Base-by-base conservation (phyloP, 352 stramenopile species). In the Globisporangium yorkense region DNA sequence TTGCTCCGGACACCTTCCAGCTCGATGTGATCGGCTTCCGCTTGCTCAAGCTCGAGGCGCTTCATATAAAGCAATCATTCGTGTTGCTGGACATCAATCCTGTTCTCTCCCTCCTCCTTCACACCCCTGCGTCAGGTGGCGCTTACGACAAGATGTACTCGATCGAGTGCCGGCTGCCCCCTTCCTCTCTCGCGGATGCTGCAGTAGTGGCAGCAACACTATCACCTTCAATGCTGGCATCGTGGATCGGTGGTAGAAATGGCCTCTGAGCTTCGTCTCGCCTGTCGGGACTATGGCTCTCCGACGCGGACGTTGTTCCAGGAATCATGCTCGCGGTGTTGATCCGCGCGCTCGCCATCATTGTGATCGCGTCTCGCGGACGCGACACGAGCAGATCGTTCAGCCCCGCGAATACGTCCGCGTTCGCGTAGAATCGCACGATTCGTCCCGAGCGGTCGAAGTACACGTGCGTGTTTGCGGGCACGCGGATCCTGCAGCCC, bases 281-380 rank as follows among this genome's bases (percentile, higher is more conserved):
- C 31, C 31, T 27, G 24, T 27, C 24, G 24, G 24, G 24, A 27
- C 31, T 35, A 0, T 35, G 35, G 35, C 7, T 9, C 8, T 15
- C 43, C 5, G n/a, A 21, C 7, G 16, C 43, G 10, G 15, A 7
- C 6, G 2, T 7, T 20, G 43, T 5, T 2, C 37, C 33, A 1
- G 54, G 54, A 20, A 52, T 59, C 54, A 52, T 52, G 10, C 54
- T 46, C 4, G 54, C 54, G 29, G 21, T 31, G 43, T 52, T 51
- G 43, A 59, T 59, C 12, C 35, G 43, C 40, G 46, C 56, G 15
- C 39, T 40, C 12, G 56, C 35, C 56, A 61, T 55, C 56, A 61
- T 55, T 3, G n/a, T 61, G 47, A 55, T n/a, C 21, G 27, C 56
- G 18, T 61, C 56, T n/a, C 16, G 29, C 6, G 40, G 46, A 12